Evolutionary conservation across 1,139 yeast genomes (phyloP).

Genomic region (Scheffersomyces lignicola): DNA sequence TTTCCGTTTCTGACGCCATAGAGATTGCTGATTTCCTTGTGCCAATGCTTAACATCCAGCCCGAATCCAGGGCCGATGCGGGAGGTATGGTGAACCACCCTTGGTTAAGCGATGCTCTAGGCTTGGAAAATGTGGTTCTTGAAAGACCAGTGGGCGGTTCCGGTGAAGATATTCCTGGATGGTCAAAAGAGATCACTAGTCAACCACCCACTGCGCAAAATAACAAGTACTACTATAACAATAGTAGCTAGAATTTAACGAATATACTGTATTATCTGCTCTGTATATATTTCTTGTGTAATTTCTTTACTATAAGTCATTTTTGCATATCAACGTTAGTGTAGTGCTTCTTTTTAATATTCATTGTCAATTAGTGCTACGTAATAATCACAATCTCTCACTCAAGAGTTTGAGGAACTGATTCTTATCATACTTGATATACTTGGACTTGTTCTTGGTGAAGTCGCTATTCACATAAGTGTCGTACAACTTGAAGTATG

Average conservation of each 20-base stretch:
- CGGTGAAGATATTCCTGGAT: constrained; percentile 77
- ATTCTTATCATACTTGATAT: constrained; percentile 68
- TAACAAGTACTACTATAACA: no score
- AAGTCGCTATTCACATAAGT: constrained; percentile 70
- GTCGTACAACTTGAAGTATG: constrained; percentile 82
- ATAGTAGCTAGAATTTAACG: no score
- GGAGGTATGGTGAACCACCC: constrained; percentile 77
- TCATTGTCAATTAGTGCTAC: not conserved
- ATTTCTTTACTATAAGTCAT: no score
- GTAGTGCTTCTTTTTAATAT: not conserved
- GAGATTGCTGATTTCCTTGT: constrained; percentile 61
- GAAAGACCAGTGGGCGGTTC: constrained; percentile 62
- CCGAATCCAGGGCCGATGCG: constrained; percentile 73
- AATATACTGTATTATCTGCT: no score
- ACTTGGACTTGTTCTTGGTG: constrained; percentile 69
- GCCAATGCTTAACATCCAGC: constrained; percentile 74
- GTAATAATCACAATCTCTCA: constrained; percentile 30
- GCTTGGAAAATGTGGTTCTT: constrained; percentile 54
- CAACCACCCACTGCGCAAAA: no score
- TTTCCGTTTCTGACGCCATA: constrained; percentile 52
- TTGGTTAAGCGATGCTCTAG: constrained; percentile 71
- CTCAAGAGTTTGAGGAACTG: constrained; percentile 54
- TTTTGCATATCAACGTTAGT: no score
- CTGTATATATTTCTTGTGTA: no score
- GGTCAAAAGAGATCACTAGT: constrained; percentile 47